A percentile compares a stretch with the other conserved stretches of the same genome.
These are phyloP conservation scores for Apocynum venetum DNA, from an alignment of 257 asterid species.

Conservation along the genomic window DNA sequence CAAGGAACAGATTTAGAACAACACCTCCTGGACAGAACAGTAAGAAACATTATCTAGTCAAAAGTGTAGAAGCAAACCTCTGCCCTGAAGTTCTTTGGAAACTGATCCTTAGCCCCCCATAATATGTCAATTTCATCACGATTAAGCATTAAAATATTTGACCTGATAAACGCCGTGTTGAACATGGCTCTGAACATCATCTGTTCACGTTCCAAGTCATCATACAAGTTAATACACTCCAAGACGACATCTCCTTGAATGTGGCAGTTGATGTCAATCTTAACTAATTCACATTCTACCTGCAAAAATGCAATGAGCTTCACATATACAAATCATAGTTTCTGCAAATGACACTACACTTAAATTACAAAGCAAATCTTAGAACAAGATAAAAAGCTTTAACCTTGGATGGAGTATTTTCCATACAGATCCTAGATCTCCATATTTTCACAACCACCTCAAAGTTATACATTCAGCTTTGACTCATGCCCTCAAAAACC, in stretches of 20 bases:
- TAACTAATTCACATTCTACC: conserved; percentile 78
- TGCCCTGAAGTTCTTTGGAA: conserved; percentile 84
- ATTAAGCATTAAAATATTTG: conserved; percentile 84
- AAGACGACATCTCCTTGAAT: conserved; percentile 94
- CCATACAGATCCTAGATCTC: not conserved
- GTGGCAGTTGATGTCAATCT: conserved; percentile 82
- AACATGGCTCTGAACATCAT: conserved; percentile 94
- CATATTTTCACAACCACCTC: not conserved
- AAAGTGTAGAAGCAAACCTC: conserved; percentile 47
- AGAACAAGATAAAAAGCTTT: conserved; percentile 1
- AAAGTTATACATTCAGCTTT: not conserved
- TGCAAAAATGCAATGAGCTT: conserved; percentile 38
- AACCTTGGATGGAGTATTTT: not conserved
- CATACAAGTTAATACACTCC: conserved; percentile 78
- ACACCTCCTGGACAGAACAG: conserved; percentile 11
- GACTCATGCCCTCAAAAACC: not conserved
- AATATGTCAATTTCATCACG: conserved; percentile 74
- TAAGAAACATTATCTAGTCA: conserved; percentile 14
- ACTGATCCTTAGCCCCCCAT: conserved; percentile 87
- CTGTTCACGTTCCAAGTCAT: conserved; percentile 68
- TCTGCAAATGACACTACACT: not conserved
- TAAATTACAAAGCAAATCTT: not conserved
- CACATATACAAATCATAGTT: not conserved
- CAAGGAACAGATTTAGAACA: conserved; percentile 19
- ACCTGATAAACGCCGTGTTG: conserved; percentile 91